phyloP scores from a whole-genome alignment of 768 basidiomycete species.

The Udeniomyces megalosporus region DNA sequence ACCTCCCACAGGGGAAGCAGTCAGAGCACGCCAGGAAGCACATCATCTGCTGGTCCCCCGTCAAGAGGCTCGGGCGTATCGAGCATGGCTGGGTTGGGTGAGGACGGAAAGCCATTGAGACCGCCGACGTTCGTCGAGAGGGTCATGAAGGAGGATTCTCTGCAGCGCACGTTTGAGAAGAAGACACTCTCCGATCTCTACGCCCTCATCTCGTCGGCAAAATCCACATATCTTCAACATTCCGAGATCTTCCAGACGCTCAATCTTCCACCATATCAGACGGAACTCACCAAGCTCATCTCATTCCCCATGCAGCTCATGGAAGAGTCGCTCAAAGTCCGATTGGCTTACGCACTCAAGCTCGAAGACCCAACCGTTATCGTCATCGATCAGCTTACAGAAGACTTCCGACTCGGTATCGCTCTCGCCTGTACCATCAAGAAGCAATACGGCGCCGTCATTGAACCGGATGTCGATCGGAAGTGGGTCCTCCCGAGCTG shows the following conservation, averaged over 20 bases:
- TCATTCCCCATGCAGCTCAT: constrained; percentile 93
- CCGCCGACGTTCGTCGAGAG: constrained; percentile 72
- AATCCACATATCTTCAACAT: constrained; percentile 69
- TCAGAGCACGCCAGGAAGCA: not conserved
- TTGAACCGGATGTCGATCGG: constrained; percentile 66
- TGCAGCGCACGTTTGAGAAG: constrained; percentile 85
- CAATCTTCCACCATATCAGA: constrained; percentile 74
- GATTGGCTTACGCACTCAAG: constrained; percentile 41
- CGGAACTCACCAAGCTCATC: constrained; percentile 74
- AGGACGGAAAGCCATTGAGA: constrained; percentile 11
- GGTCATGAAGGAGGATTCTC: constrained; percentile 86
- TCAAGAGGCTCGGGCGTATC: too few relatives aligned
- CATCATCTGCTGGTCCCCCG: too few relatives aligned
- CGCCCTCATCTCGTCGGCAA: constrained; percentile 65
- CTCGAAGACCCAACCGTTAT: constrained; percentile 15
- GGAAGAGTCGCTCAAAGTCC: constrained; percentile 74
- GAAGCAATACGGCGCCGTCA: constrained; percentile 30
- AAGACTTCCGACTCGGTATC: constrained; percentile 15
- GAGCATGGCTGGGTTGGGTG: not conserved
- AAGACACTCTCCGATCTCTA: constrained; percentile 54
- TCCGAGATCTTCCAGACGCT: constrained; percentile 61
- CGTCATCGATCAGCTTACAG: constrained; percentile 16
- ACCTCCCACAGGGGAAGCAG: not conserved
- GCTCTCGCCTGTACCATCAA: constrained; percentile 16
- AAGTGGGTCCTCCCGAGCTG: constrained; percentile 81